Conservation (phyloP, 345 rosid genomes). For the Citrus glauca region DNA sequence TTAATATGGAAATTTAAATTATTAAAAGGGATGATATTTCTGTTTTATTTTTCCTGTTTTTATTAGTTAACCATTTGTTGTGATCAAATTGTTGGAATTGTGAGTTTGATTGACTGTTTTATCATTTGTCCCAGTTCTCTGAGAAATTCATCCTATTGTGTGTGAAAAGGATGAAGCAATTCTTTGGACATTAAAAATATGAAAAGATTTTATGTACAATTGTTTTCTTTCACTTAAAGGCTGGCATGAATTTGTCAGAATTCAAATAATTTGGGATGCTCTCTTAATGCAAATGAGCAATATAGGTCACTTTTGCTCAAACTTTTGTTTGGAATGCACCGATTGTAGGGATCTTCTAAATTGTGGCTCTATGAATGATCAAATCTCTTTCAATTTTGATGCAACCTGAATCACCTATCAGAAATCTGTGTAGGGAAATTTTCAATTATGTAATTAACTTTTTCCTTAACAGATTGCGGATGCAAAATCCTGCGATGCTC, state of each 20-base stretch:
- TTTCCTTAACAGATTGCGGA: slow-evolving; percentile 49
- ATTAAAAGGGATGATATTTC: neutral
- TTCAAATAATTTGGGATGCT: neutral
- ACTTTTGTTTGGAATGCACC: neutral
- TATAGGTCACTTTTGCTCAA: neutral
- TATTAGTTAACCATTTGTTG: neutral
- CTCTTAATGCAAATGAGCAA: neutral
- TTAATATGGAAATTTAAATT: slow-evolving; percentile 1
- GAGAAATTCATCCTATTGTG: neutral
- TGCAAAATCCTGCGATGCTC: slow-evolving; percentile 76
- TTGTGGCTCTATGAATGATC: neutral
- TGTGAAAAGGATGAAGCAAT: neutral
- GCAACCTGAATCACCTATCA: neutral
- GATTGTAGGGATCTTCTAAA: neutral
- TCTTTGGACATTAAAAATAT: neutral
- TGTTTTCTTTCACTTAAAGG: neutral
- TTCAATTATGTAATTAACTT: neutral
- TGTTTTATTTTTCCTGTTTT: neutral
- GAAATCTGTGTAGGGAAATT: neutral
- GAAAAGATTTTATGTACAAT: neutral
- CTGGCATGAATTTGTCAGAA: neutral
- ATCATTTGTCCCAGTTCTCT: neutral
- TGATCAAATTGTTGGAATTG: neutral
- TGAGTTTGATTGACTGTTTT: neutral
- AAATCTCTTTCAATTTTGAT: neutral